Evolutionary conservation across 257 asterid genomes (phyloP).

Genomic region (Sherardia arvensis): DNA sequence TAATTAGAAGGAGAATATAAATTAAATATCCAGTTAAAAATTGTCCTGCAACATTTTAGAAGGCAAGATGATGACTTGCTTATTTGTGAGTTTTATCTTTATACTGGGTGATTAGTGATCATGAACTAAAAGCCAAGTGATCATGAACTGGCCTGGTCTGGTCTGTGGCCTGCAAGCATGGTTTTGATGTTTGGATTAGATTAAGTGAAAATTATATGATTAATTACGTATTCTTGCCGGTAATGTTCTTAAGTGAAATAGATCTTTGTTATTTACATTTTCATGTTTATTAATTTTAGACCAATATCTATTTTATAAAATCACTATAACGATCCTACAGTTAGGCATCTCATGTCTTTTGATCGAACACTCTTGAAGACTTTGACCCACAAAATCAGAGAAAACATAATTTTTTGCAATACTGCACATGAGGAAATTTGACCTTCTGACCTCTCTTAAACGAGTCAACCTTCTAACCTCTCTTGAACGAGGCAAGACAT

Average conservation of each 20-base stretch:
- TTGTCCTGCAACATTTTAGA: neutral
- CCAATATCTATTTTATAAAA: no score
- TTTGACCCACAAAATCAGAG: no score
- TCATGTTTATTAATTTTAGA: neutral
- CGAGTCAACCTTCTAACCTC: no score
- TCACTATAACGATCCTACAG: no score
- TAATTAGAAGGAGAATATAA: neutral
- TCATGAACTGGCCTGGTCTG: neutral
- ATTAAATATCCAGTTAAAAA: neutral
- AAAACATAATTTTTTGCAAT: no score
- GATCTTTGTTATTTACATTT: neutral
- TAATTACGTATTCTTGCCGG: neutral
- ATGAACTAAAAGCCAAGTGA: neutral
- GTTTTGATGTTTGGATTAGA: neutral
- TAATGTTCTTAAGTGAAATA: neutral
- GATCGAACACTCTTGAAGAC: no score
- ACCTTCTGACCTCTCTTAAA: no score
- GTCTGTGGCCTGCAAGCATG: constrained; percentile 18
- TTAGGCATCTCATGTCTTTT: no score
- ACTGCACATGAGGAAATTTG: no score
- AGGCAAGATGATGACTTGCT: neutral
- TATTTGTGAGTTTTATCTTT: neutral
- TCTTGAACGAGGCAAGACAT: no score
- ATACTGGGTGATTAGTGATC: neutral
- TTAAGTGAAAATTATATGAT: neutral